These are phyloP conservation scores for Aspergillus sp. DNA, from an alignment of 2,329 filamentous ascomycete genomes.

Conservation along the genomic window DNA sequence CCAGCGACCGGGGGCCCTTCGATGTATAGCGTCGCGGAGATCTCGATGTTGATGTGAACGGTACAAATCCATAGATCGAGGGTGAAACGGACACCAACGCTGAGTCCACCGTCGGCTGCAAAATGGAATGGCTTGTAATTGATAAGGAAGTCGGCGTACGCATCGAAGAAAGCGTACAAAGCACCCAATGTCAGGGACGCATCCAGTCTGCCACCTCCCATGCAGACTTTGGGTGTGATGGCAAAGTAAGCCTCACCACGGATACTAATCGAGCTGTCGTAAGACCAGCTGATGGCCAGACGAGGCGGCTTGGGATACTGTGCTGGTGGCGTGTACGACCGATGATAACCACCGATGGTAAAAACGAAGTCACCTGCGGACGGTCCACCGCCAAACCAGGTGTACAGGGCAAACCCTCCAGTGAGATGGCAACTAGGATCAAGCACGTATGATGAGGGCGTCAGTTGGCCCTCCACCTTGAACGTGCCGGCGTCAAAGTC, in stretches of 20 bases:
- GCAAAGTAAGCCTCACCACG: constrained; percentile 43
- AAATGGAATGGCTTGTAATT: constrained; percentile 39
- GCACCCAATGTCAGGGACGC: constrained; percentile 26
- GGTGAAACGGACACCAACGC: constrained; percentile 11
- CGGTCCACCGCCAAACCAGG: constrained; percentile 30
- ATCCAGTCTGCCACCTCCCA: constrained; percentile 37
- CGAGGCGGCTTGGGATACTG: constrained; percentile 37
- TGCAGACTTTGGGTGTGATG: constrained; percentile 41
- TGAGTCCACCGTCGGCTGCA: constrained; percentile 4
- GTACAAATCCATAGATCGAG: constrained; percentile 16
- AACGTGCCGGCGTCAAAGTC: constrained; percentile 34
- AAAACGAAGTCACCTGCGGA: constrained; percentile 41
- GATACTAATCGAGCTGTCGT: constrained; percentile 28
- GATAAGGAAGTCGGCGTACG: constrained; percentile 38
- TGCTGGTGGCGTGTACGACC: constrained; percentile 25
- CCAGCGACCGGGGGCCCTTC: constrained; percentile 20
- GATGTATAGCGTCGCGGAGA: constrained; percentile 17
- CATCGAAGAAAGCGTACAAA: constrained; percentile 37
- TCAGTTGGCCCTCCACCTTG: constrained; percentile 36
- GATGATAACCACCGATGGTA: constrained; percentile 44
- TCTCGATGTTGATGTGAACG: constrained; percentile 6
- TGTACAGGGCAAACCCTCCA: constrained; percentile 40
- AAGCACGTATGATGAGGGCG: constrained; percentile 38
- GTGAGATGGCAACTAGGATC: constrained; percentile 36
- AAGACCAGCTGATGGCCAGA: constrained; percentile 35